Percentiles rank a stretch among this genome's conserved stretches.
Evolutionary conservation across 495 filamentous ascomycete genomes (phyloP).

Genomic region (Xylona heveae): DNA sequence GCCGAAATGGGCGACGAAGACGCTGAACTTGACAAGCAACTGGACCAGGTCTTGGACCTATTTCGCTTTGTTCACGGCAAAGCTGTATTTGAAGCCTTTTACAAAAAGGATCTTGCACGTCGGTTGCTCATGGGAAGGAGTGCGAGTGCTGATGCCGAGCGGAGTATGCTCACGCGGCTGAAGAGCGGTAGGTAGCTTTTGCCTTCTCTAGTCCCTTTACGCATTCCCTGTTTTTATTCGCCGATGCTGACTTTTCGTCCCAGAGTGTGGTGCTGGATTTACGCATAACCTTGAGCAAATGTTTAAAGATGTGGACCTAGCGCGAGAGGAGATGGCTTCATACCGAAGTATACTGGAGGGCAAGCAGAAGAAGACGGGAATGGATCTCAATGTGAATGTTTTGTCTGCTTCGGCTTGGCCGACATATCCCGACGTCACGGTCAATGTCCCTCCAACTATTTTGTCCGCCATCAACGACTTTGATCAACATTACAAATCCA

Average conservation of each 20-base stretch:
- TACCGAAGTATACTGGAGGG: conserved; percentile 40
- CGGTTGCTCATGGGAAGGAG: conserved; percentile 76
- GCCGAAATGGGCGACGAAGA: conserved; percentile 73
- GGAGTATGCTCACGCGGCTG: conserved; percentile 77
- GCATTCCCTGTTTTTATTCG: not conserved
- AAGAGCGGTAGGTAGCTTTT: conserved; percentile 36
- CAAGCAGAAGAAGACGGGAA: conserved; percentile 22
- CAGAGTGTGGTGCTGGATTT: conserved; percentile 80
- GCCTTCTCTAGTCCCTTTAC: conserved; percentile 1
- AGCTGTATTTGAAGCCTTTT: conserved; percentile 94
- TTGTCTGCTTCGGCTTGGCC: conserved; percentile 82
- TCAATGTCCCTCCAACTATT: conserved; percentile 56
- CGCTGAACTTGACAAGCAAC: conserved; percentile 65
- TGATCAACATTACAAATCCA: conserved; percentile 59
- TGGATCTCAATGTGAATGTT: conserved; percentile 74
- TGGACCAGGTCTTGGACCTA: conserved; percentile 78
- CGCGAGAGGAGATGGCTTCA: conserved; percentile 58
- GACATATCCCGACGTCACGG: conserved; percentile 59
- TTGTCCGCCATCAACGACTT: conserved; percentile 46
- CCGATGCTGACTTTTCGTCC: conserved; percentile 1
- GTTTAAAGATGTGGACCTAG: conserved; percentile 95
- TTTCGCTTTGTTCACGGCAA: conserved; percentile 97
- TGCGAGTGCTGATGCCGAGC: conserved; percentile 83
- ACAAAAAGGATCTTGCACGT: conserved; percentile 87
- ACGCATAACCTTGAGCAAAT: conserved; percentile 95